These are phyloP conservation scores for Chalara sp. DNA, from an alignment of 2,329 filamentous ascomycete genomes.

Conservation along the genomic window DNA sequence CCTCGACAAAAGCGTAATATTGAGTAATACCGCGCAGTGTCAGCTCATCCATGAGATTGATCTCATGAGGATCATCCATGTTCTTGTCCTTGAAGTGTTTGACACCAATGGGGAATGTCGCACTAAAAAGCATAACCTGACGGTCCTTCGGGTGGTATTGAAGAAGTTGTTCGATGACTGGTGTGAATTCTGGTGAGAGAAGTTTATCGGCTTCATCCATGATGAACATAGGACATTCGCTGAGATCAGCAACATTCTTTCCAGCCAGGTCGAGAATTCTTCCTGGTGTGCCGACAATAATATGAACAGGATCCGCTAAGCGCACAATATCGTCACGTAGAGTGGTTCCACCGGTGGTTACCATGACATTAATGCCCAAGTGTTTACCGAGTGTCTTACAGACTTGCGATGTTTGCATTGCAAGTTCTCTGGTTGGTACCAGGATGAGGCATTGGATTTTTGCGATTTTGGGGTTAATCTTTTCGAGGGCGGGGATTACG, in stretches of 20 bases:
- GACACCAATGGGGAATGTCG: conserved; percentile 93
- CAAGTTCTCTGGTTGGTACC: conserved; percentile 92
- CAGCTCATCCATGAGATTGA: conserved; percentile 99
- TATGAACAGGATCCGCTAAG: conserved; percentile 88
- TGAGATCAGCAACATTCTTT: conserved; percentile 93
- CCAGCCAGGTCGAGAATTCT: conserved; percentile 93
- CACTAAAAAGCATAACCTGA: conserved; percentile 98
- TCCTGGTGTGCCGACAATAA: conserved; percentile 94
- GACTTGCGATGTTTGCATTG: conserved; percentile 96
- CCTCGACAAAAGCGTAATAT: conserved; percentile 98
- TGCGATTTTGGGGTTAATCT: conserved; percentile 91
- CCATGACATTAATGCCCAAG: conserved; percentile 97
- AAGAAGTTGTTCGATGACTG: conserved; percentile 91
- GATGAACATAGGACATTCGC: conserved; percentile 94
- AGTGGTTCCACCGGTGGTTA: conserved; percentile 92
- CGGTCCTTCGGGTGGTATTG: conserved; percentile 95
- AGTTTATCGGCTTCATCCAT: conserved; percentile 99
- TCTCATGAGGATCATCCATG: conserved; percentile 94
- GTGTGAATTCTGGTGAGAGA: conserved; percentile 91
- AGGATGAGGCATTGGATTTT: conserved; percentile 97
- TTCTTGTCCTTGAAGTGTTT: conserved; percentile 98
- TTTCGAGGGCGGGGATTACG: conserved; percentile 89
- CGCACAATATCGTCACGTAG: conserved; percentile 96
- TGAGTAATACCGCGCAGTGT: conserved; percentile 97
- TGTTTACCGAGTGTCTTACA: conserved; percentile 98